Evolutionary conservation across 2,329 filamentous ascomycete species (phyloP).

Genomic region (Rhynchosporium graminicola): DNA sequence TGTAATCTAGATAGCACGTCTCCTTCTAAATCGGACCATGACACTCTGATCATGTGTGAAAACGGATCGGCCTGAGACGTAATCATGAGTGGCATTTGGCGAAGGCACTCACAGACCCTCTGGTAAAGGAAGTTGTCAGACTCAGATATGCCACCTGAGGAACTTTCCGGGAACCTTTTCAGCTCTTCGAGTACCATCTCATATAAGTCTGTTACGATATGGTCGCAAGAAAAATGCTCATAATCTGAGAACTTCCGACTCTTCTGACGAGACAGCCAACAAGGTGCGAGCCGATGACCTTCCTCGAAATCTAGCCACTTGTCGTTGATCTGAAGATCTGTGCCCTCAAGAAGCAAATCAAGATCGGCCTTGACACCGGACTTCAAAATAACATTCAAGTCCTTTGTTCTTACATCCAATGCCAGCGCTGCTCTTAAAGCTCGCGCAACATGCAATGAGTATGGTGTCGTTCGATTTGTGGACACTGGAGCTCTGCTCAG

Average conservation of each 20-base stretch:
- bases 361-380: slow-evolving; percentile 23
- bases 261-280: slow-evolving; percentile 10
- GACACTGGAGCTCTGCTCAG: slow-evolving; percentile 21
- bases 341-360: slow-evolving; percentile 22
- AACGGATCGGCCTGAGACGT: no score
- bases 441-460: slow-evolving; percentile 25
- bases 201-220: slow-evolving; percentile 6
- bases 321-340: slow-evolving; percentile 30
- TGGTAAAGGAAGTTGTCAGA: no score
- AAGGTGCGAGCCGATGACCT: slow-evolving; percentile 20
- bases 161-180: not conserved
- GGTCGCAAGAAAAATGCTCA: slow-evolving; percentile 15
- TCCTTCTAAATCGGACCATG: slow-evolving; percentile 3
- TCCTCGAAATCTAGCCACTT: slow-evolving; percentile 33
- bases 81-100: slow-evolving; percentile 24
- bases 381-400: slow-evolving; percentile 29
- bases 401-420: slow-evolving; percentile 22
- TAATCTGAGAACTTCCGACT: not conserved
- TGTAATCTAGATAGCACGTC: slow-evolving; percentile 1
- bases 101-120: not conserved
- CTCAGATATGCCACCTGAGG: not conserved
- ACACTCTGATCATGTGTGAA: not conserved
- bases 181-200: not conserved
- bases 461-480: slow-evolving; percentile 16
- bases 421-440: slow-evolving; percentile 30